A percentile compares a stretch with the other conserved stretches of the same genome.
These are phyloP conservation scores for Ophiostoma tasmaniense DNA, from an alignment of 2,329 filamentous ascomycete species.

Conservation along the genomic window DNA sequence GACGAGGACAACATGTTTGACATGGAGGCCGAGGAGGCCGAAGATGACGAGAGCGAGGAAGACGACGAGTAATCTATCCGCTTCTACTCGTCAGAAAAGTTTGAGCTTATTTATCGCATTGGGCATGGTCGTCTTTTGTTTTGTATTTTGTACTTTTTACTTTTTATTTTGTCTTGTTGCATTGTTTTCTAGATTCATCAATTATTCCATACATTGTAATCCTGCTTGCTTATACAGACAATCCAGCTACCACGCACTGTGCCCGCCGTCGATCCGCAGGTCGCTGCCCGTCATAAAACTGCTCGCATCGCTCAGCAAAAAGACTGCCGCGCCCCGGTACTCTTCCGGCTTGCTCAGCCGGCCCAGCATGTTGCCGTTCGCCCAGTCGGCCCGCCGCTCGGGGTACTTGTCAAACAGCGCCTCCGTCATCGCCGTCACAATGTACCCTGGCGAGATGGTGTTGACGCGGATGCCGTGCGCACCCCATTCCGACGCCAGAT, in stretches of 20 bases:
- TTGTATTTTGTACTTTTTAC: neutral
- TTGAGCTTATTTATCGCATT: neutral
- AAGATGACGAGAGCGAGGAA: neutral
- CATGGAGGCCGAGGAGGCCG: conserved; percentile 17
- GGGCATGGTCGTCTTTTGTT: neutral
- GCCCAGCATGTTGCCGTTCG: conserved; percentile 76
- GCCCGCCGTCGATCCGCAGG: conserved; percentile 63
- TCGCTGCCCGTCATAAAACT: conserved; percentile 64
- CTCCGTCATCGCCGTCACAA: conserved; percentile 76
- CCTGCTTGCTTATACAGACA: too few relatives aligned
- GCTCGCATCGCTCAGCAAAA: conserved; percentile 58
- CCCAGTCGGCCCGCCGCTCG: conserved; percentile 60
- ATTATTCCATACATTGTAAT: neutral
- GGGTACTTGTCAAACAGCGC: conserved; percentile 68
- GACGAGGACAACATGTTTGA: conserved; percentile 2
- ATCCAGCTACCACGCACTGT: conserved; percentile 55
- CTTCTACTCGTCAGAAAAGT: neutral
- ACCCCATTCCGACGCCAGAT: conserved; percentile 67
- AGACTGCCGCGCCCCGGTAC: conserved; percentile 62
- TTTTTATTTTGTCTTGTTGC: neutral
- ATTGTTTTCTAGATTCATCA: neutral
- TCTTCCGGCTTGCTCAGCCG: conserved; percentile 59
- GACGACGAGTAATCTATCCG: neutral
- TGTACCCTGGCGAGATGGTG: conserved; percentile 72
- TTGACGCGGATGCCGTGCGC: conserved; percentile 67